Evolutionary conservation across 2,329 filamentous ascomycete genomes (phyloP).

Genomic region (Fusarium kyushuense): DNA sequence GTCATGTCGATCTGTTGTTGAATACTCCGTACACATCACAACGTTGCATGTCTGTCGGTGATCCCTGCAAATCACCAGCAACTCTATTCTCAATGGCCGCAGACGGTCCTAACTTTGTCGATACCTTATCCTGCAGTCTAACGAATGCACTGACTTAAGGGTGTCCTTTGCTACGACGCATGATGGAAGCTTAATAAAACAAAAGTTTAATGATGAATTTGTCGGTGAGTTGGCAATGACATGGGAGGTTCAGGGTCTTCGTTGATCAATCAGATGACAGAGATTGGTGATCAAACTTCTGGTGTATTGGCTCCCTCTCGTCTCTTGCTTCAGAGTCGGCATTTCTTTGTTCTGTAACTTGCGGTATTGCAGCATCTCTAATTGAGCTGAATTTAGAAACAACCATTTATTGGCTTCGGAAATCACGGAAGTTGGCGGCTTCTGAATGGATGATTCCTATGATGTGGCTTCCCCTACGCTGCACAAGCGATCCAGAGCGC

Average conservation of each 20-base stretch:
- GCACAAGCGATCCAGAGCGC: conserved; percentile 17
- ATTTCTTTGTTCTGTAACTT: not conserved
- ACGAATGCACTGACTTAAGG: conserved; percentile 21
- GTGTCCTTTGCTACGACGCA: conserved; percentile 1
- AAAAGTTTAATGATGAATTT: conserved; percentile 6
- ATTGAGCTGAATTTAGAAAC: conserved; percentile 12
- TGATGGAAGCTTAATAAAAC: conserved; percentile 12
- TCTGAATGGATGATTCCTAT: conserved; percentile 8
- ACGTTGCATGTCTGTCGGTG: not conserved
- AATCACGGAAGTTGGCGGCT: conserved; percentile 31
- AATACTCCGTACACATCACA: not conserved
- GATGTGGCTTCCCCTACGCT: conserved; percentile 17
- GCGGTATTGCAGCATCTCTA: not conserved
- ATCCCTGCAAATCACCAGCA: conserved; percentile 19
- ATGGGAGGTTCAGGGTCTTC: not conserved
- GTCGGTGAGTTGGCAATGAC: not conserved
- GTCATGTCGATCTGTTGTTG: conserved; percentile 1
- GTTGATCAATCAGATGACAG: not conserved
- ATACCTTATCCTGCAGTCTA: conserved; percentile 25
- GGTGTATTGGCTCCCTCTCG: not conserved
- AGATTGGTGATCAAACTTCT: not conserved
- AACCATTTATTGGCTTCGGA: conserved; percentile 29
- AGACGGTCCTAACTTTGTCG: conserved; percentile 33
- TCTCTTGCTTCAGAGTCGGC: not conserved
- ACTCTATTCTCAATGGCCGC: conserved; percentile 25